A percentile compares a stretch with the other conserved stretches of the same genome.
phyloP scores from a whole-genome alignment of 2,329 filamentous ascomycete species.

The Diplodia intermedia region DNA sequence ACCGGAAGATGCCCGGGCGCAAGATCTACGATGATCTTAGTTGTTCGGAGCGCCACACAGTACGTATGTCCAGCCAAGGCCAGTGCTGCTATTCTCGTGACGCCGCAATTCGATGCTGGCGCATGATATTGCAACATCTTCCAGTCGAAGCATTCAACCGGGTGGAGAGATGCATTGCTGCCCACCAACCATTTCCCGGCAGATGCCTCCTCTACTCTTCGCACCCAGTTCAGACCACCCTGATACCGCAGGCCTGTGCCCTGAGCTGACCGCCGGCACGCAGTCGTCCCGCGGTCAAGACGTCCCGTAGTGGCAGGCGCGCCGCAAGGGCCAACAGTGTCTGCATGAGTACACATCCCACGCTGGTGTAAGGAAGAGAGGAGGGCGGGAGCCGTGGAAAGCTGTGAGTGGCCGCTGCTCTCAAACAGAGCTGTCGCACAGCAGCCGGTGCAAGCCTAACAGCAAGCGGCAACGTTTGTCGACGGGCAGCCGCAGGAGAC shows the following conservation, averaged over 20 bases:
- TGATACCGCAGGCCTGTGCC: not conserved
- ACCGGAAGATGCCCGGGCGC: not conserved
- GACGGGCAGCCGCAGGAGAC: constrained; percentile 10
- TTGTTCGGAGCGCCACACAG: constrained; percentile 8
- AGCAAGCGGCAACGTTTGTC: constrained; percentile 22
- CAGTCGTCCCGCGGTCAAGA: not conserved
- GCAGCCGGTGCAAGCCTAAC: constrained; percentile 2
- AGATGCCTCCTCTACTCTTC: not conserved
- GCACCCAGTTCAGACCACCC: too few species aligned
- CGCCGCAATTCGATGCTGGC: not conserved
- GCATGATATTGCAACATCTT: constrained; percentile 1
- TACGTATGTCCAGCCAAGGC: not conserved
- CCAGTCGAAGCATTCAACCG: too few species aligned
- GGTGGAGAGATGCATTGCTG: not conserved
- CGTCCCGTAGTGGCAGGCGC: not conserved
- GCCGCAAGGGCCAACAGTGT: constrained; percentile 22
- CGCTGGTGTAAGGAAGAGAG: constrained; percentile 15
- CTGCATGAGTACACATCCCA: constrained; percentile 5
- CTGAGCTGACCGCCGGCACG: not conserved
- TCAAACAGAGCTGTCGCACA: constrained; percentile 23
- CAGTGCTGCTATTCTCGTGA: constrained; percentile 19
- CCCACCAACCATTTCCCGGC: not conserved
- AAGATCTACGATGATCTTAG: constrained; percentile 18
- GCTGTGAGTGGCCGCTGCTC: constrained; percentile 1
- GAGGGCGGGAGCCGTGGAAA: constrained; percentile 1